These are phyloP conservation scores for Salix suchowensis DNA, from an alignment of 345 rosid species.

Conservation along the genomic window DNA sequence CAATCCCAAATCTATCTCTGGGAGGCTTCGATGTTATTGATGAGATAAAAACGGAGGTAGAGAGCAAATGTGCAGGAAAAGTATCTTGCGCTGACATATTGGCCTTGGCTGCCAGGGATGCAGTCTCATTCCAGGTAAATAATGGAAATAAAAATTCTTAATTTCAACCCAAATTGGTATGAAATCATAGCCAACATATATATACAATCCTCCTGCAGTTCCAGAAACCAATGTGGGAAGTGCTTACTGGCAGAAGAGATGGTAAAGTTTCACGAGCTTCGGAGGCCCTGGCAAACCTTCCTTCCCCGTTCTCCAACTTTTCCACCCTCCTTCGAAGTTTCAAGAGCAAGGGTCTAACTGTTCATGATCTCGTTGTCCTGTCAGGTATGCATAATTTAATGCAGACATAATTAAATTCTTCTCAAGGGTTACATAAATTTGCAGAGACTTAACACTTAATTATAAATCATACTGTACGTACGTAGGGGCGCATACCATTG, in stretches of 20 bases:
- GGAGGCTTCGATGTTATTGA: constrained; percentile 43
- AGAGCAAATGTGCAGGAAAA: constrained; percentile 43
- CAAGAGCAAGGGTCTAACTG: constrained; percentile 31
- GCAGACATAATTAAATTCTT: too few relatives aligned
- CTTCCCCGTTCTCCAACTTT: constrained; percentile 47
- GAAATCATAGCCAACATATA: too few relatives aligned
- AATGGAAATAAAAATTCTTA: too few relatives aligned
- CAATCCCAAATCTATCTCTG: background rate
- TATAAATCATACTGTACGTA: background rate
- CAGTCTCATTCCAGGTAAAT: constrained; percentile 19
- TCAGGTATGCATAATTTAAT: constrained; percentile 31
- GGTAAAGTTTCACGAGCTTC: constrained; percentile 37
- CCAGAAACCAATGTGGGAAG: constrained; percentile 44
- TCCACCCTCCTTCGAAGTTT: constrained; percentile 28
- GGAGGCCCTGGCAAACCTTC: constrained; percentile 35
- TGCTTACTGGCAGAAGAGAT: constrained; percentile 61
- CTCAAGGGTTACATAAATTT: too few relatives aligned
- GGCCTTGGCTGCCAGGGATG: constrained; percentile 46
- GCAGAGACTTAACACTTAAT: background rate
- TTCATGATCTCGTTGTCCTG: constrained; percentile 56
- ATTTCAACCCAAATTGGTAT: too few relatives aligned
- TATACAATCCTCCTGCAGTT: constrained; percentile 18
- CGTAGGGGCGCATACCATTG: constrained; percentile 53
- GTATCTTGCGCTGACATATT: constrained; percentile 59
- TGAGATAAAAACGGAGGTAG: constrained; percentile 43